These are phyloP conservation scores for Ustilago esculenta DNA, from an alignment of 1,284 basidiomycete species.

Conservation along the genomic window DNA sequence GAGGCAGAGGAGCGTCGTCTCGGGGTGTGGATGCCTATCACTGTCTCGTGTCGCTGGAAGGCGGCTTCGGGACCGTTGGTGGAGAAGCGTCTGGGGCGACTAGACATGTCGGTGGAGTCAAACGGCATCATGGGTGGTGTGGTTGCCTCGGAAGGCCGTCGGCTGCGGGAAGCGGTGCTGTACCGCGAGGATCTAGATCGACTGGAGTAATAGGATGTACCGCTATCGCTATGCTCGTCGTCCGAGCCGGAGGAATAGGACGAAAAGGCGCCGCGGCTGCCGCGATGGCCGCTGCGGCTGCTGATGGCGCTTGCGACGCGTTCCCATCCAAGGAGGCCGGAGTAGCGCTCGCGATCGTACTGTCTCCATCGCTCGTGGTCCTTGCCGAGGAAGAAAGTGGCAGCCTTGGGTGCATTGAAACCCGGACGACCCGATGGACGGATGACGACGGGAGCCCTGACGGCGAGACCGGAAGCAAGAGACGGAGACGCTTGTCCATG, in stretches of 20 bases:
- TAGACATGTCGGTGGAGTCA: slow-evolving; percentile 7
- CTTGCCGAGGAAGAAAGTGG: slow-evolving; percentile 63
- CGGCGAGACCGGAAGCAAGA: slow-evolving; percentile 19
- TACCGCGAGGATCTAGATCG: slow-evolving; percentile 34
- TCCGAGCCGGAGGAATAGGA: slow-evolving; percentile 39
- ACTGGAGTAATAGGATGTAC: slow-evolving; percentile 33
- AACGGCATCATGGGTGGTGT: slow-evolving; percentile 39
- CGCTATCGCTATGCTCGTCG: slow-evolving; percentile 40
- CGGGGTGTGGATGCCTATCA: slow-evolving; percentile 61
- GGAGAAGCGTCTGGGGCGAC: slow-evolving; percentile 47
- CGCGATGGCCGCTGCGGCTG: slow-evolving; percentile 22
- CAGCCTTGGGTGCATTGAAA: slow-evolving; percentile 46
- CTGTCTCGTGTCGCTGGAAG: slow-evolving; percentile 56
- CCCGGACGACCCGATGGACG: slow-evolving; percentile 44
- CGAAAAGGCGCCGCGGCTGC: slow-evolving; percentile 36
- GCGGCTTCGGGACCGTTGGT: slow-evolving; percentile 57
- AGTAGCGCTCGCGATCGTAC: slow-evolving; percentile 49
- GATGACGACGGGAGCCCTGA: slow-evolving; percentile 33
- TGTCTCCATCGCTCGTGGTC: slow-evolving; percentile 64
- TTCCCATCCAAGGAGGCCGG: slow-evolving; percentile 37
- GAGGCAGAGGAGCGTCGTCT: slow-evolving; percentile 41
- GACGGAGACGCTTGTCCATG: slow-evolving; percentile 2
- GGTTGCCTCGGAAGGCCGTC: slow-evolving; percentile 23
- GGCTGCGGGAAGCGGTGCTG: slow-evolving; percentile 22
- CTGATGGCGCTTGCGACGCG: slow-evolving; percentile 47